Base-by-base conservation (phyloP, 208 protist genomes). In the Trichomonas vaginalis region DNA sequence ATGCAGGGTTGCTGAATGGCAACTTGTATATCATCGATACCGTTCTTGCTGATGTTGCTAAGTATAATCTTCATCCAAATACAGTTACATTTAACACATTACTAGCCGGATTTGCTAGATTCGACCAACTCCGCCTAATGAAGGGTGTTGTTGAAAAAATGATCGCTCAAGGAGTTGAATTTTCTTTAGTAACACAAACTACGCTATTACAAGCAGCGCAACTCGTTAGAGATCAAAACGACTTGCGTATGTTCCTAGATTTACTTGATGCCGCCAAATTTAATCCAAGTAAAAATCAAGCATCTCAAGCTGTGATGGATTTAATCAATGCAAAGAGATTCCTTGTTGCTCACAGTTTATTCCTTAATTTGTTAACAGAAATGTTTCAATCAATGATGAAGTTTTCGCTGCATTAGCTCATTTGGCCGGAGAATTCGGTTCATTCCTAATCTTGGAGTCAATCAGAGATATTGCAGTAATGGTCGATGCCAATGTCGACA, bases 21-120 rank as follows among this genome's bases (percentile, higher is more conserved):
- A 47, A 88, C 32, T 17, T 88, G 9, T 40, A 88, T n/a, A 88
- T 47, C 0, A 40, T 88, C 21, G 82, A 88, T 23, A 47, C 17
- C 4, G 40, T 88, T 88, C 48, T 45, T 6, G 40, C 35, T 88
- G 82, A 88, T 47, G 37, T 88, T n/a, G 40, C 3, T 32, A 14
- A 42, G 48, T n/a, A 40, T 23, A 47, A 47, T 23, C 12, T 88
- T 14, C 3, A 47, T n/a, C 82, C 82, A 47, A 88, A 88, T 42
- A 88, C 82, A 48, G 82, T 88, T 48, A 88, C 82, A 42, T 88
- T 48, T 32, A 88, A 88, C 48, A 88, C 82, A 88, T 14, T 88
- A 8, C 82, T 88, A 10, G 23, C 82, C 9, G 82, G 82, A 37
- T 88, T 45, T 42, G 37, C 37, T 32, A 88, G 82, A 48, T 88